Evolutionary conservation across 2,329 filamentous ascomycete species (phyloP), one percentile per base, ranked within the genome.

Genomic region (Penicillium sp.): DNA sequence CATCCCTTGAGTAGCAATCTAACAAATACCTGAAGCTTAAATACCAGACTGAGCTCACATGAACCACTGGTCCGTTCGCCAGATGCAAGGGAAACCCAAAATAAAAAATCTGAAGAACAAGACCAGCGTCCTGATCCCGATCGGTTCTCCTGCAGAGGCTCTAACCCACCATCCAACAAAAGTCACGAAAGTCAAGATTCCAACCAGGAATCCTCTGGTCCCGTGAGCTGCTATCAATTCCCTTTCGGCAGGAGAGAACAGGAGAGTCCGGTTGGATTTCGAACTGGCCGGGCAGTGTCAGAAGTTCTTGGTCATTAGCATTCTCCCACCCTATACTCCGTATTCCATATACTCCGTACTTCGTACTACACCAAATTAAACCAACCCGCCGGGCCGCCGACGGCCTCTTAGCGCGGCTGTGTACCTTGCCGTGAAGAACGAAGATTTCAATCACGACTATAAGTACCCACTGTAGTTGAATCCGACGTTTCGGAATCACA

Each of bases 1-100:
- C 41, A 54, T 53, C 58, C 58, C 61, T 62, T 62, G 57, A 59
- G 9, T n/a, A 35, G 21, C 13, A n/a, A 23, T 23, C 8, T 8
- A 48, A 36, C 12, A 45, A 36, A 45, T n/a, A 39, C 12, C 49
- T 42, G 29, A 25, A 27, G 36, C 38, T 52, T 25, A 17, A 59
- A 48, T 36, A 48, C 35, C 36, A 41, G 43, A 23, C 29, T 7
- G 25, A 48, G 8, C 53, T 60, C 27, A 49, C 48, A 64, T 54
- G 61, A 66, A 65, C 63, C 17, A 39, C 53, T 66, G 64, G 63
- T 65, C 64, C 54, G 64, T 65, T 62, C 64, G 31, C 27, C 21
- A 23, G 23, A 61, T 64, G 63, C 57, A 66, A 63, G 63, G 61
- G 33, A 54, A 64, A 55, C 55, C 21, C 5, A 36, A 55, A 36